phyloP scores from a whole-genome alignment of 192 early-diverging fungal species.

The Entomortierella parvispora region DNA sequence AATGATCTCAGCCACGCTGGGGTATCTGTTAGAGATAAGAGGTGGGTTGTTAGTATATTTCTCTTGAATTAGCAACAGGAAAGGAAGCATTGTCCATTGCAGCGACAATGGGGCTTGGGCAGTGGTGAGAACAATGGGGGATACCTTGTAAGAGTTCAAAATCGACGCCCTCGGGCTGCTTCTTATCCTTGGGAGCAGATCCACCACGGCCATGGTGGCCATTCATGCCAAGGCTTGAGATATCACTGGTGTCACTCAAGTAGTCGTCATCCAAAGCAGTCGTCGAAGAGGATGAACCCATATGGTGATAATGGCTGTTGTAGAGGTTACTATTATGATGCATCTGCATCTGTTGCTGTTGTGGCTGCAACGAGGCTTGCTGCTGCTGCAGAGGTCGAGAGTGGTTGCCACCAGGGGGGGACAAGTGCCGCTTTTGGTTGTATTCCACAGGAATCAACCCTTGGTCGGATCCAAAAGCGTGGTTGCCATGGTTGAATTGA shows the following conservation, averaged over 20 bases:
- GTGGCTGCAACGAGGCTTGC: neutral
- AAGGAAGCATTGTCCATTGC: neutral
- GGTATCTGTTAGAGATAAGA: conserved; percentile 70
- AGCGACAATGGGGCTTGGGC: too few relatives aligned
- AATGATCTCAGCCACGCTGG: conserved; percentile 92
- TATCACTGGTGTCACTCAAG: conserved; percentile 51
- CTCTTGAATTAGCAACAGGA: neutral
- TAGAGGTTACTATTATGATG: too few relatives aligned
- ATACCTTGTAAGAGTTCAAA: conserved; percentile 78
- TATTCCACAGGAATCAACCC: conserved; percentile 32
- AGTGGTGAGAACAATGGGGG: too few relatives aligned
- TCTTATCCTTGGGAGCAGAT: conserved; percentile 72
- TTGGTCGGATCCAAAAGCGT: neutral
- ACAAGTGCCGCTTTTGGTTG: conserved; percentile 40
- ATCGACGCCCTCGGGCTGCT: conserved; percentile 78
- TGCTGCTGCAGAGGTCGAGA: too few relatives aligned
- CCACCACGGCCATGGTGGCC: conserved; percentile 32
- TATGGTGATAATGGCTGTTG: too few relatives aligned
- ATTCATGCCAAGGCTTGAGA: conserved; percentile 46
- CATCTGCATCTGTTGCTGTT: conserved; percentile 12
- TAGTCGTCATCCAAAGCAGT: conserved; percentile 45
- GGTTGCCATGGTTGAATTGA: neutral
- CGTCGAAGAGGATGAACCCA: conserved; percentile 3
- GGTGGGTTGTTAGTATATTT: neutral
- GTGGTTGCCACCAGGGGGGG: conserved; percentile 9